Percentiles rank a stretch among this genome's conserved stretches.
phyloP scores from a whole-genome alignment of 352 stramenopile genomes.

The Phytophthora pistaciae region DNA sequence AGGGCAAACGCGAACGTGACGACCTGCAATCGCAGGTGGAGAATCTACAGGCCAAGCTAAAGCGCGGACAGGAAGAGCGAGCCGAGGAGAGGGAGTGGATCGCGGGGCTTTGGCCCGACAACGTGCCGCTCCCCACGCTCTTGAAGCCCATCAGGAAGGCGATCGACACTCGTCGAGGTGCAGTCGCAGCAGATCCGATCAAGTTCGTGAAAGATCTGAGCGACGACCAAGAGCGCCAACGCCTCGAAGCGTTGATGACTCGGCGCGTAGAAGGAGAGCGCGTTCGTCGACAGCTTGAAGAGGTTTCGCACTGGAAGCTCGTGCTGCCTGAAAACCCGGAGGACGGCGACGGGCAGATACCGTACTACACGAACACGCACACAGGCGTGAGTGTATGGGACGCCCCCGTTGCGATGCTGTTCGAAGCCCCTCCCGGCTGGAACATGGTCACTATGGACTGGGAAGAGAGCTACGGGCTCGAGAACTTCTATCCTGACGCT shows the following conservation, averaged over 20 bases:
- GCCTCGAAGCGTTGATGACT: constrained; percentile 50
- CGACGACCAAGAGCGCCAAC: constrained; percentile 30
- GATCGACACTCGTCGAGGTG: neutral
- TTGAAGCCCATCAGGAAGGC: constrained; percentile 48
- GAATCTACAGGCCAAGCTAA: constrained; percentile 26
- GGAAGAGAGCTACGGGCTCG: constrained; percentile 55
- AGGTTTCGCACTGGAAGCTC: constrained; percentile 59
- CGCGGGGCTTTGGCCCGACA: constrained; percentile 65
- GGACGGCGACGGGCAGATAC: constrained; percentile 32
- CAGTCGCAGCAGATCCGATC: constrained; percentile 1
- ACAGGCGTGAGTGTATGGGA: constrained; percentile 74
- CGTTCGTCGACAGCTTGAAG: constrained; percentile 50
- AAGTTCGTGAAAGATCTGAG: constrained; percentile 38
- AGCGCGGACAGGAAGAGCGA: constrained; percentile 55
- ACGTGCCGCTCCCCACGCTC: constrained; percentile 64
- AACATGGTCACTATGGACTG: constrained; percentile 64
- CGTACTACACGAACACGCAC: constrained; percentile 64
- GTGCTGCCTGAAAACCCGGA: constrained; percentile 38
- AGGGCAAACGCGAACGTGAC: constrained; percentile 10
- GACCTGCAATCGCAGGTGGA: constrained; percentile 27
- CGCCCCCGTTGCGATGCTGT: constrained; percentile 60
- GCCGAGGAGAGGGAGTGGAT: constrained; percentile 75
- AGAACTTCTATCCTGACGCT: constrained; percentile 53
- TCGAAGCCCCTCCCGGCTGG: constrained; percentile 66
- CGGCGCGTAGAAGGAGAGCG: constrained; percentile 49